phyloP scores from a whole-genome alignment of 805 yeast species.

The Schwanniomyces pseudopolymorphus region DNA sequence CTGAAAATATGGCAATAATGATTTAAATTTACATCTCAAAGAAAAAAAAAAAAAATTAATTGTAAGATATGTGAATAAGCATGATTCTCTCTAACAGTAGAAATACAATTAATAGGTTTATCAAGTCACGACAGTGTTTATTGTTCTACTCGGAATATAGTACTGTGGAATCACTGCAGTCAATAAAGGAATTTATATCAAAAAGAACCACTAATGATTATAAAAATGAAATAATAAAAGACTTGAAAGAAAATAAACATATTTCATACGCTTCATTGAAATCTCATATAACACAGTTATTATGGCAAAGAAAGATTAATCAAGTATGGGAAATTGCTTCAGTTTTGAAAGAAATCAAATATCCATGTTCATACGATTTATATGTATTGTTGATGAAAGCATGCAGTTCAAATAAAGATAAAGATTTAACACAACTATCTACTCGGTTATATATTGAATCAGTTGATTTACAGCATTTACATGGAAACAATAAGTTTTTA shows the following conservation, averaged over 20 bases:
- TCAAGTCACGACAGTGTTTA: neutral
- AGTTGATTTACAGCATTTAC: neutral
- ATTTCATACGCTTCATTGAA: neutral
- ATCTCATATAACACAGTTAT: neutral
- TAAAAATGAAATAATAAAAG: neutral
- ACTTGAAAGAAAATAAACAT: neutral
- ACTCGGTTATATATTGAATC: constrained; percentile 4
- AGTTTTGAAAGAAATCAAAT: neutral
- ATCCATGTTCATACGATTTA: neutral
- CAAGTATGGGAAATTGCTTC: constrained; percentile 4
- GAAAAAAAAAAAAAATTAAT: neutral
- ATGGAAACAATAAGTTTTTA: neutral
- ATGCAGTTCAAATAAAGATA: constrained; percentile 2
- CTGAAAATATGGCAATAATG: neutral
- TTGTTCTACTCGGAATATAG: neutral
- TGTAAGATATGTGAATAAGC: neutral
- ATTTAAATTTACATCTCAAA: neutral
- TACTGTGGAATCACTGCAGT: neutral
- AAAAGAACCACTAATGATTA: neutral
- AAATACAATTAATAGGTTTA: neutral
- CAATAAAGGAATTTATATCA: neutral
- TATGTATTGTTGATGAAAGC: constrained; percentile 2
- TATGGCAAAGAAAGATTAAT: neutral
- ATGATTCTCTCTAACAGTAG: neutral
- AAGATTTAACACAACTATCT: constrained; percentile 2